Base-by-base conservation (phyloP, 257 asterid genomes). In the Agastache rugosa region DNA sequence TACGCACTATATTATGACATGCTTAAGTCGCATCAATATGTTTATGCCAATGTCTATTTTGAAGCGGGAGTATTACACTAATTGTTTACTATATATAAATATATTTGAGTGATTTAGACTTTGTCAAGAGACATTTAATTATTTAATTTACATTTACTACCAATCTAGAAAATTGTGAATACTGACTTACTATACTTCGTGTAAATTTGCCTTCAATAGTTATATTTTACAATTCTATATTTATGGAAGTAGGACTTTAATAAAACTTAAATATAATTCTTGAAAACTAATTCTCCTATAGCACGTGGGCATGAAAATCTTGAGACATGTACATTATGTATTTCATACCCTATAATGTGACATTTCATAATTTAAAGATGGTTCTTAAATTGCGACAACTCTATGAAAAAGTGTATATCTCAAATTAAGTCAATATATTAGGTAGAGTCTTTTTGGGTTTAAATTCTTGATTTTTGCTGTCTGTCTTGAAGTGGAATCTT, bases 401-500 rank as follows among this genome's bases (percentile, higher is more conserved):
- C 55, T 61, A 23, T 51, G 65, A 37, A 37, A 74, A 50, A 6
- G 20, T 12, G 20, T 9, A 5, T 9, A 41, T 4, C 12, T 8
- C 31, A 20, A 22, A n/a, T n/a, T n/a, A n/a, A 12, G 72, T 74
- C 78, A 74, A 74, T 41, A 25, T 6, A 19, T 74, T 64, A 39
- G 78, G 78, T 74, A 23, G 65, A 27, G 6, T 1, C 37, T 63
- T 73, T 63, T 74, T 53, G 72, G 72, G 72, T 37, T 74, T 9
- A 37, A 22, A 53, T 64, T 64, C 37, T 74, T 53, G 47, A 23
- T 37, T 63, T 64, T 63, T 64, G n/a, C 11, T 63, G 19, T n/a
- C 10, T 63, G 60, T 53, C 55, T 19, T 37, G 8, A 2, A 19
- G 22, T 23, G 45, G 17, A 19, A 41, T n/a, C 14, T 34, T 37